Conservation (phyloP, 2,329 filamentous ascomycete genomes). For the Colletotrichum noveboracense region DNA sequence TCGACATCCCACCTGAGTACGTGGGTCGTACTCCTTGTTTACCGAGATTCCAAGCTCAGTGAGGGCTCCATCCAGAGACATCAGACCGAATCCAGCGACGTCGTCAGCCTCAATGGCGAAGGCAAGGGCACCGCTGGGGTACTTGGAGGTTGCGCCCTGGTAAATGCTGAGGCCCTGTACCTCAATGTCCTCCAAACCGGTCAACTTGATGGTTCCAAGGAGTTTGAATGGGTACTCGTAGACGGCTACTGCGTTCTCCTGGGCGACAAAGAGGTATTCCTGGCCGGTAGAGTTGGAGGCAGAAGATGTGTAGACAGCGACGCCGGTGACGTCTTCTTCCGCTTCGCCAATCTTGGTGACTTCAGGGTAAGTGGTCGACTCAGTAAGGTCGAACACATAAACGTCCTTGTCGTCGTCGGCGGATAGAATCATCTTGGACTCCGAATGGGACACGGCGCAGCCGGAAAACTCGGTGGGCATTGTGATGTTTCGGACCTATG, state of each 20-base stretch:
- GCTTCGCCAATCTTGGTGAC: conserved; percentile 40
- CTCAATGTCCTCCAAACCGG: conserved; percentile 45
- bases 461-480: conserved; percentile 46
- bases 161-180: conserved; percentile 46
- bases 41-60: conserved; percentile 33
- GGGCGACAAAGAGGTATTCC: conserved; percentile 47
- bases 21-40: conserved; percentile 45
- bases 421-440: conserved; percentile 43
- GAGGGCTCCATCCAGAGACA: conserved; percentile 41
- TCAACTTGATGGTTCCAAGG: conserved; percentile 40
- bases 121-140: conserved; percentile 42
- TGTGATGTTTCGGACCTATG: conserved; percentile 46
- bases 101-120: conserved; percentile 46
- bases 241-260: conserved; percentile 40
- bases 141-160: conserved; percentile 38
- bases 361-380: conserved; percentile 40
- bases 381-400: conserved; percentile 42
- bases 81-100: conserved; percentile 42
- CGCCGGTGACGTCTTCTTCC: conserved; percentile 42
- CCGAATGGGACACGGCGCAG: conserved; percentile 42
- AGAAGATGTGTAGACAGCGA: conserved; percentile 42
- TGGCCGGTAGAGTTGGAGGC: conserved; percentile 28
- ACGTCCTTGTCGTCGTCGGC: conserved; percentile 40
- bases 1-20: conserved; percentile 25
- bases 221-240: conserved; percentile 40